Evolutionary conservation across 306 rosid species (phyloP).

Genomic region (Medicago arabica): DNA sequence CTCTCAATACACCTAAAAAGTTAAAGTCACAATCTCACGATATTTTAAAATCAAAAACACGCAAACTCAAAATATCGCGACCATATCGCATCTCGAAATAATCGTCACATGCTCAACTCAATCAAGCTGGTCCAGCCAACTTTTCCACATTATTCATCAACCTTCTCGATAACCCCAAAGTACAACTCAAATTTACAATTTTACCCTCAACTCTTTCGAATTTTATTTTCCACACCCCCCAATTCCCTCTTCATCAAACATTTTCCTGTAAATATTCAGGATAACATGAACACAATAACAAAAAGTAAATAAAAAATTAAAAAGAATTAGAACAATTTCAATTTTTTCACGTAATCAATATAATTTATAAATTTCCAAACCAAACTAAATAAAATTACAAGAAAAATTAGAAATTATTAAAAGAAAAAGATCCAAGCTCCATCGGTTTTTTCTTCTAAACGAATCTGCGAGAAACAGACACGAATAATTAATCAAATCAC

Average conservation of each 20-base stretch:
- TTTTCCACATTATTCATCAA: slow-evolving; percentile 46
- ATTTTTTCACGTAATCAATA: slow-evolving; percentile 41
- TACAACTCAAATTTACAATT: slow-evolving; percentile 24
- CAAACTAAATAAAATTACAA: slow-evolving; percentile 31
- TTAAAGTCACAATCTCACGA: background rate
- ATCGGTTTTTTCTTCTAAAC: slow-evolving; percentile 26
- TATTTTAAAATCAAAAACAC: background rate
- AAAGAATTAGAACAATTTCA: background rate
- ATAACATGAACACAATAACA: background rate
- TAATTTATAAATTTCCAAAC: slow-evolving; percentile 54
- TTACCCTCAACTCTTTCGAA: slow-evolving; percentile 31
- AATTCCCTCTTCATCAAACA: background rate
- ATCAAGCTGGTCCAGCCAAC: slow-evolving; percentile 47
- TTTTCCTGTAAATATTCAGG: background rate
- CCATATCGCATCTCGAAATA: slow-evolving; percentile 23
- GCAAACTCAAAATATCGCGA: slow-evolving; percentile 34
- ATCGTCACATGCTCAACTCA: slow-evolving; percentile 27
- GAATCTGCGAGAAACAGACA: slow-evolving; percentile 45
- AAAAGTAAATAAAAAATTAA: background rate
- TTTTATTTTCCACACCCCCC: slow-evolving; percentile 35
- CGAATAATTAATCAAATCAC: slow-evolving; percentile 25
- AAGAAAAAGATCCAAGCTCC: slow-evolving; percentile 37
- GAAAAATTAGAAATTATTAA: slow-evolving; percentile 28
- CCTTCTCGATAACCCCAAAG: slow-evolving; percentile 47
- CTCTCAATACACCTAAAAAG: background rate